Evolutionary conservation across 2,329 filamentous ascomycete species (phyloP), one percentile per base, ranked within the genome.

Genomic region (Pseudocercospora fuligena): DNA sequence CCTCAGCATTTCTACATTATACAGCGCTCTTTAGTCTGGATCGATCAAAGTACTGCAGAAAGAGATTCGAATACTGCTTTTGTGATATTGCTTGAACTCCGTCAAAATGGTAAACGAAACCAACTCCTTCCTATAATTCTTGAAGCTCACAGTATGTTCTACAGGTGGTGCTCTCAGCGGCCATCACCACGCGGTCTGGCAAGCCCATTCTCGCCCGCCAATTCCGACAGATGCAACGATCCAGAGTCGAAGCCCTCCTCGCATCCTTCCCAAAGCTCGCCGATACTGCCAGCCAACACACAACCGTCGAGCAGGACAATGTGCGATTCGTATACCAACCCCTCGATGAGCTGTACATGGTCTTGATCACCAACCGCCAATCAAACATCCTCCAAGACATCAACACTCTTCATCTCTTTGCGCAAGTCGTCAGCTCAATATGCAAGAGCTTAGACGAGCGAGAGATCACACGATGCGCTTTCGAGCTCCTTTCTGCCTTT

Each of bases 321-420:
- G 95, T 99, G 77, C 94, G 95, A 83, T 99, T 97, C 79, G 95
- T 99, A 66, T 99, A 99, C 85, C 95, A 99, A 81, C 96, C 95
- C 67, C 87, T 99, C 71, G 96, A 99, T 83, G 96, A 99, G 85
- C 90, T 99, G 71, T 99, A 99, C 87, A 98, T 99, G 89, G 94
- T 99, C 72, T 89, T 99, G 77, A 98, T 99, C 82, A 99, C 96
- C 80, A 99, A 99, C 86, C 92, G 93, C 76, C 95, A 98, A 85
- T 98, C 94, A 81, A 99, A 99, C 83, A 99, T 99, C 74, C 87
- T 99, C 60, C 95, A 99, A 83, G 95, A 99, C 81, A 99, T 99
- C 80, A 95, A 98, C 82, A 97, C 95, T 66, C 88, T 99, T 67
- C 96, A 99, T 80, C 87, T 99, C 21, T 99, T 99, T 79, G 94